Evolutionary conservation across 306 rosid species (phyloP).

Genomic region (Biancaea sappan): DNA sequence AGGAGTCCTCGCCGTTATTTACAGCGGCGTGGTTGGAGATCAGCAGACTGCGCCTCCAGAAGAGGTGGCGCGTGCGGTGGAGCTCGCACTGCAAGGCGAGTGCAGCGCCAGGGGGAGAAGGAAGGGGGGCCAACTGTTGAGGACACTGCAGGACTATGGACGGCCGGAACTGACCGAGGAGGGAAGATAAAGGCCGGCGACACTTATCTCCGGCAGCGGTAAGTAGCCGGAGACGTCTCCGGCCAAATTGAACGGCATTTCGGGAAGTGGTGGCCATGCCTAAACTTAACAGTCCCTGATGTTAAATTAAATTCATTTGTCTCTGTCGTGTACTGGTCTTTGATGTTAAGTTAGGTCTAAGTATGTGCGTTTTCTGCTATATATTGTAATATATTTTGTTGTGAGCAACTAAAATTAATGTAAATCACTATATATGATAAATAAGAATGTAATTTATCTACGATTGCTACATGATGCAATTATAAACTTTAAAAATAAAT

Average conservation of each 20-base stretch:
- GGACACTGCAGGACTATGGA: constrained; percentile 41
- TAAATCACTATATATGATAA: background rate
- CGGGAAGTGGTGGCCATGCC: background rate
- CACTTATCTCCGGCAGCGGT: background rate
- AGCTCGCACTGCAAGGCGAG: constrained; percentile 73
- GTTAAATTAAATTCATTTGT: too few relatives aligned
- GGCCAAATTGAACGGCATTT: background rate
- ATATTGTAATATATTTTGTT: background rate
- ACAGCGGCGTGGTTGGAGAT: constrained; percentile 35
- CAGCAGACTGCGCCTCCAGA: constrained; percentile 68
- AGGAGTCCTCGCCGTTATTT: constrained; percentile 77
- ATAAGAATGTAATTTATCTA: background rate
- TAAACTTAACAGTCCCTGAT: background rate
- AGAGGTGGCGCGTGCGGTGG: constrained; percentile 97
- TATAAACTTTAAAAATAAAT: too few relatives aligned
- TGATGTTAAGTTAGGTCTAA: background rate
- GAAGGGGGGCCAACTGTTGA: constrained; percentile 73
- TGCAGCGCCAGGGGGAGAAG: constrained; percentile 81
- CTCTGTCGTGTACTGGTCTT: too few relatives aligned
- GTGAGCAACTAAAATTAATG: background rate
- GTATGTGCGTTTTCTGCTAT: background rate
- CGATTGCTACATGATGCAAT: background rate
- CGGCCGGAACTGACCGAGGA: background rate
- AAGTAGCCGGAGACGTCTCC: background rate
- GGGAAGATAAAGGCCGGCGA: background rate